Percentiles rank a stretch among this genome's conserved stretches.
phyloP scores from a whole-genome alignment of 73 alveolate species.

The Tetrahymena thermophila region DNA sequence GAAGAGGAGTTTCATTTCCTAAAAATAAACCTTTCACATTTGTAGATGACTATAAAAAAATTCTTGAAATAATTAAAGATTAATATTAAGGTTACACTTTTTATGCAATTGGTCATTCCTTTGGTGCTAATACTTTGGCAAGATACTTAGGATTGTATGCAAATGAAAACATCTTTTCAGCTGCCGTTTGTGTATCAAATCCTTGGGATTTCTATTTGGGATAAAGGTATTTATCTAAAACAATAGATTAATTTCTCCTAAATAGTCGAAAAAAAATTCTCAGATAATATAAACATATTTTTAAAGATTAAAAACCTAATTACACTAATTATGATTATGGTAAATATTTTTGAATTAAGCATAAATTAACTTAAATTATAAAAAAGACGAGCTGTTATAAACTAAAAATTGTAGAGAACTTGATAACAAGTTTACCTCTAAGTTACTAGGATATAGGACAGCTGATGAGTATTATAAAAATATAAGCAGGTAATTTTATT shows the following conservation, averaged over 20 bases:
- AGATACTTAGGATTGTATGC: slow-evolving; percentile 33
- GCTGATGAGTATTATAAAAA: slow-evolving; percentile 14
- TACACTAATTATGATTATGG: not conserved
- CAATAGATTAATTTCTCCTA: not conserved
- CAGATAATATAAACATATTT: not conserved
- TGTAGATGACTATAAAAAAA: not conserved
- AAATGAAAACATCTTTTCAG: not conserved
- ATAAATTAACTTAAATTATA: not conserved
- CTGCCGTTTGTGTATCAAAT: slow-evolving; percentile 25
- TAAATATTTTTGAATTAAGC: not conserved
- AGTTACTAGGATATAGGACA: slow-evolving; percentile 4
- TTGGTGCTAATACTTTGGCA: slow-evolving; percentile 30
- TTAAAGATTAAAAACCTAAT: not conserved
- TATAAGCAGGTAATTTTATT: not conserved
- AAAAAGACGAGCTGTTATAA: not conserved
- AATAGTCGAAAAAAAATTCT: not conserved
- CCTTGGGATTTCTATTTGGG: slow-evolving; percentile 32
- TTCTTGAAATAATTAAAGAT: not conserved
- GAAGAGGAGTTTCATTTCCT: not conserved
- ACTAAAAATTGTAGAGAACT: not conserved
- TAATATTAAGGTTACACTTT: not conserved
- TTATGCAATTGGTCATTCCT: slow-evolving; percentile 37
- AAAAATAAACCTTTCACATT: not conserved
- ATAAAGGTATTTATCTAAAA: not conserved
- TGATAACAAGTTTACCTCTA: not conserved